Conservation (phyloP, 495 filamentous ascomycete genomes). For the Penicillium goetzii region DNA sequence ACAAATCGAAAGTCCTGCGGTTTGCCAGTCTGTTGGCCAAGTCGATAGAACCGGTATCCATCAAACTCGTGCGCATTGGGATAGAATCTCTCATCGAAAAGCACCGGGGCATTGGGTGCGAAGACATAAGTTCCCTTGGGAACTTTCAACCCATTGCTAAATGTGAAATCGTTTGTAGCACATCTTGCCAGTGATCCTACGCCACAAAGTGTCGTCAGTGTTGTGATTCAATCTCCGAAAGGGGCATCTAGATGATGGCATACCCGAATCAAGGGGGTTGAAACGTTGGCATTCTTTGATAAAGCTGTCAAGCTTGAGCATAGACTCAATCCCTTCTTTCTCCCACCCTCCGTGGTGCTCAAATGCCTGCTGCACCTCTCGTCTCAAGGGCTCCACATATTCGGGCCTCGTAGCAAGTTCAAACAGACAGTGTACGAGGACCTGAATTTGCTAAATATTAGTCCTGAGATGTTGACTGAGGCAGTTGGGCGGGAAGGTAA, state of each 20-base stretch:
- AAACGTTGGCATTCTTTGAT: background rate
- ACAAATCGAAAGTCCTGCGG: background rate
- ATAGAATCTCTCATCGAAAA: background rate
- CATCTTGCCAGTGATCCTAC: background rate
- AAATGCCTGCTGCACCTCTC: background rate
- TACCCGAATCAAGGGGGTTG: background rate
- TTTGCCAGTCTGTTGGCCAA: background rate
- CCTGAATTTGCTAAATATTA: background rate
- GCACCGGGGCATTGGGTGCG: background rate
- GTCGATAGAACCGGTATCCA: background rate
- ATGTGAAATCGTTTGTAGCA: background rate
- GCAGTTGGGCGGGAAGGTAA: background rate
- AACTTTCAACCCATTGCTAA: background rate
- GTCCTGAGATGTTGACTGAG: background rate
- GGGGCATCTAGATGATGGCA: background rate
- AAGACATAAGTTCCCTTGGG: background rate
- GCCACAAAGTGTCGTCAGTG: background rate
- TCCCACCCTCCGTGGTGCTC: background rate
- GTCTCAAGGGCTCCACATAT: background rate
- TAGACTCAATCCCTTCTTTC: background rate
- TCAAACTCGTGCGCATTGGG: background rate
- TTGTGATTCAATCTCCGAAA: background rate
- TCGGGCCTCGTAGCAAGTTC: background rate
- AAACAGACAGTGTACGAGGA: background rate
- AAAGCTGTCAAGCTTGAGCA: background rate